A percentile compares a stretch with the other conserved stretches of the same genome.
Evolutionary conservation across 1,139 yeast genomes (phyloP).

Genomic region (Magnusiomyces magnusii): DNA sequence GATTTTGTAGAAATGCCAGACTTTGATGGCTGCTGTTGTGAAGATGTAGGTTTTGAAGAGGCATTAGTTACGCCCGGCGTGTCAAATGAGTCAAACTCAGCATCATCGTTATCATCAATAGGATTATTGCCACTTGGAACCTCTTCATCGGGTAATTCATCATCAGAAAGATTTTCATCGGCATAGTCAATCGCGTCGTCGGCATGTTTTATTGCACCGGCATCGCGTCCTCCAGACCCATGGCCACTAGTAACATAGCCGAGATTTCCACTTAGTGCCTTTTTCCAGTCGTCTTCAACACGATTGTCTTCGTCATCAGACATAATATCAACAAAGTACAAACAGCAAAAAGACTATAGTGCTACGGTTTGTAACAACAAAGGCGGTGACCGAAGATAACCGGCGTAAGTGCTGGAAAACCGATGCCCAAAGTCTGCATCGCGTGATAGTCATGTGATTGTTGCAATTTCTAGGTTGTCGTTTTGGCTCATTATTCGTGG

Average conservation of each 20-base stretch:
- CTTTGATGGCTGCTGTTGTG: background rate
- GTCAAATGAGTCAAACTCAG: background rate
- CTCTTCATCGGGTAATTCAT: constrained; percentile 47
- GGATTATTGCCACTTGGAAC: constrained; percentile 19
- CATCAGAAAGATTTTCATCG: constrained; percentile 91
- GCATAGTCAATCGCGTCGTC: constrained; percentile 95
- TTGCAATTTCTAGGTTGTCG: too few relatives aligned
- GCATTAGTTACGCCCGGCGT: background rate
- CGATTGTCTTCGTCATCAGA: constrained; percentile 5
- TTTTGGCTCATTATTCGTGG: too few relatives aligned
- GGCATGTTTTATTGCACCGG: constrained; percentile 52
- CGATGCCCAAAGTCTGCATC: too few relatives aligned
- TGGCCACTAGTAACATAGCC: constrained; percentile 16
- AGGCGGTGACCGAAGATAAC: too few relatives aligned
- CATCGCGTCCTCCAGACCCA: constrained; percentile 22
- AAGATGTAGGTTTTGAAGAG: constrained; percentile 7
- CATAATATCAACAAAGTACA: background rate
- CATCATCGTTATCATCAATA: constrained; percentile 29
- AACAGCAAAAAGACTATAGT: too few relatives aligned
- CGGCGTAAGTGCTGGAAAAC: too few relatives aligned
- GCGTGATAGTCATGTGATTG: too few relatives aligned
- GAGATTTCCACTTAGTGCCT: constrained; percentile 16
- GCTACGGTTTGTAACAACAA: too few relatives aligned
- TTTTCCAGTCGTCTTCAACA: constrained; percentile 22
- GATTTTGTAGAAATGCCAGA: background rate